Evolutionary conservation across 805 yeast species (phyloP), one percentile per base, ranked within the genome.

Genomic region (Wickerhamomyces rabaulensis): DNA sequence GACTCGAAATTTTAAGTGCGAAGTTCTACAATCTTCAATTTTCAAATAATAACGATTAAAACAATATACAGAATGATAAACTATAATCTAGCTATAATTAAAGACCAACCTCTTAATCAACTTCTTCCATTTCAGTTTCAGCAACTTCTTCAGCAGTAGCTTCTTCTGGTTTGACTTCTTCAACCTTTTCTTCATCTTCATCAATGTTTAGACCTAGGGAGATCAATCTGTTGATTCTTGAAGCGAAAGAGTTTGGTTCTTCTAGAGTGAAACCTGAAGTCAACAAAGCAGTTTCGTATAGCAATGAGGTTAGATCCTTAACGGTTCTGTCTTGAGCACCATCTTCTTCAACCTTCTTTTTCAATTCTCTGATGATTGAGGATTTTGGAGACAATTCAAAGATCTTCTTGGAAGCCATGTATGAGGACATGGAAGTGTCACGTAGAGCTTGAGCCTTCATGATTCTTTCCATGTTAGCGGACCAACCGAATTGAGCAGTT

Each of bases 401-500:
- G 67, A 94, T 94, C 85, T 94, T 94, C 90, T 94, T 94, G 47
- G 99, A 94, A 42, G 98, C 86, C 99, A 94, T 94, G 94, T 94
- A 94, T 54, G 97, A 82, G 38, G 98, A 90, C 99, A 94, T 94
- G 62, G 96, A 80, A 62, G 96, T 87, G 74, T 94, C 99, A 79
- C 98, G 90, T 66, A 94, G 79, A 63, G 99, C 99, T 80, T 94
- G 99, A 53, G 99, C 99, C 82, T 94, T 94, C 99, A 94, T 94
- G 82, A 94, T 94, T 86, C 99, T 92, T 81, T 94, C 99, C 99
- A 94, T 94, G 82, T 94, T 94, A 66, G 99, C 99, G 60, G 99
- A 94, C 99, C 99, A 94, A 72, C 99, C 99, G 73, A 94, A 94
- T 79, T 94, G 98, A 61, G 97, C 98, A 61, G 99, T 94, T 83